Conservation (phyloP, 179 eudicot genomes). For the Camellia oleifera region DNA sequence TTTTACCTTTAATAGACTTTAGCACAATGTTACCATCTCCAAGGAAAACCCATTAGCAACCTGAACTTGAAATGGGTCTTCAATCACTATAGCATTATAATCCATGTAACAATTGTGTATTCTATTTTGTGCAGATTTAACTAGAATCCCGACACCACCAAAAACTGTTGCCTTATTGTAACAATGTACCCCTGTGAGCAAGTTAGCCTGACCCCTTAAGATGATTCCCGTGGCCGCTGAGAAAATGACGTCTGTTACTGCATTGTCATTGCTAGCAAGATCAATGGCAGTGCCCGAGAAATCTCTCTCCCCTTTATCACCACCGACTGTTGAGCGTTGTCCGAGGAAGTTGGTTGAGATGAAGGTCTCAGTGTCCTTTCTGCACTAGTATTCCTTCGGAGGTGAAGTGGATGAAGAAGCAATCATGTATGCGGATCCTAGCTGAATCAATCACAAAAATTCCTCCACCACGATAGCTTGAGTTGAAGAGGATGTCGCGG, state of each 20-base stretch:
- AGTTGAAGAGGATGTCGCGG: slow-evolving; percentile 62
- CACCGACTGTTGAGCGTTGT: slow-evolving; percentile 52
- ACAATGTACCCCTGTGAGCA: slow-evolving; percentile 65
- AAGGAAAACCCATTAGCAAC: slow-evolving; percentile 54
- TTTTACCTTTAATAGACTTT: slow-evolving; percentile 40
- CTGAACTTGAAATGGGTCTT: slow-evolving; percentile 60
- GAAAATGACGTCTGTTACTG: slow-evolving; percentile 51
- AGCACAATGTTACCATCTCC: slow-evolving; percentile 59
- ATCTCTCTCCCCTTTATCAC: slow-evolving; percentile 30
- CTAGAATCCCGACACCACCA: slow-evolving; percentile 55
- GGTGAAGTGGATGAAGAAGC: slow-evolving; percentile 58
- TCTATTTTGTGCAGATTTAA: slow-evolving; percentile 47
- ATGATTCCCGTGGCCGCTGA: slow-evolving; percentile 52
- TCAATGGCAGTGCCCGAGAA: slow-evolving; percentile 55
- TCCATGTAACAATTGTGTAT: slow-evolving; percentile 54
- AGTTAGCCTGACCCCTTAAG: slow-evolving; percentile 52
- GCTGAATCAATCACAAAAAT: slow-evolving; percentile 36
- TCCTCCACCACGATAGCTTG: slow-evolving; percentile 50
- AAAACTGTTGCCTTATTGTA: slow-evolving; percentile 64
- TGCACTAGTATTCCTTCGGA: slow-evolving; percentile 48
- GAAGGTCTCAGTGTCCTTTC: slow-evolving; percentile 66
- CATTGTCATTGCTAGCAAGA: slow-evolving; percentile 59
- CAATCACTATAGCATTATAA: slow-evolving; percentile 50
- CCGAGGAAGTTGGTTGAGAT: slow-evolving; percentile 51
- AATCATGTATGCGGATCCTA: slow-evolving; percentile 43